Conservation (phyloP, 2,329 filamentous ascomycete genomes). For the Pseudogymnoascus sp. region DNA sequence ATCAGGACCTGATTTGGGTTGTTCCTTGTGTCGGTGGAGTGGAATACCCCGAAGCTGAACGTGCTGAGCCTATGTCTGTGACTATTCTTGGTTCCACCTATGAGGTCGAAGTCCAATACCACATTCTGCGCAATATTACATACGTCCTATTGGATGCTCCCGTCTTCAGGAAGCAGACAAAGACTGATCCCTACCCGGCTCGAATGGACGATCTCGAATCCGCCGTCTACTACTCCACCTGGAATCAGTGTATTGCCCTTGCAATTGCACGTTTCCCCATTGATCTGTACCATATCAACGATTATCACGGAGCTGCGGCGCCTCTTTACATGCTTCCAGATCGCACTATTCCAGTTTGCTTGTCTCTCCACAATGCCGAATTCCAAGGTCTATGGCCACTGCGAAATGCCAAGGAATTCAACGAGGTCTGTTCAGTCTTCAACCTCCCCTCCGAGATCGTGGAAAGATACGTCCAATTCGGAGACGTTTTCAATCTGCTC, state of each 20-base stretch:
- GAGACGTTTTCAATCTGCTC: conserved; percentile 61
- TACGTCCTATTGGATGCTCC: conserved; percentile 55
- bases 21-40: conserved; percentile 56
- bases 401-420: conserved; percentile 52
- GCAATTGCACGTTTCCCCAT: conserved; percentile 55
- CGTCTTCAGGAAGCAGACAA: conserved; percentile 58
- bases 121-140: conserved; percentile 58
- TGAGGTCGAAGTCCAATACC: conserved; percentile 58
- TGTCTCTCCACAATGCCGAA: conserved; percentile 63
- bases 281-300: conserved; percentile 61
- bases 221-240: conserved; percentile 63
- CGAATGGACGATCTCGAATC: conserved; percentile 65
- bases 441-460: conserved; percentile 62
- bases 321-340: conserved; percentile 59
- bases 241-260: conserved; percentile 64
- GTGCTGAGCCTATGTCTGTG: conserved; percentile 55
- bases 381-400: conserved; percentile 66
- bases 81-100: conserved; percentile 55
- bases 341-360: conserved; percentile 50
- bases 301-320: conserved; percentile 57
- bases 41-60: conserved; percentile 54
- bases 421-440: conserved; percentile 59
- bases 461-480: conserved; percentile 34
- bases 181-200: conserved; percentile 57
- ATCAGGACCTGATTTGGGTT: conserved; percentile 62